Conservation (phyloP, 2,329 filamentous ascomycete genomes). For the Phaeosphaeriaceae sp. region DNA sequence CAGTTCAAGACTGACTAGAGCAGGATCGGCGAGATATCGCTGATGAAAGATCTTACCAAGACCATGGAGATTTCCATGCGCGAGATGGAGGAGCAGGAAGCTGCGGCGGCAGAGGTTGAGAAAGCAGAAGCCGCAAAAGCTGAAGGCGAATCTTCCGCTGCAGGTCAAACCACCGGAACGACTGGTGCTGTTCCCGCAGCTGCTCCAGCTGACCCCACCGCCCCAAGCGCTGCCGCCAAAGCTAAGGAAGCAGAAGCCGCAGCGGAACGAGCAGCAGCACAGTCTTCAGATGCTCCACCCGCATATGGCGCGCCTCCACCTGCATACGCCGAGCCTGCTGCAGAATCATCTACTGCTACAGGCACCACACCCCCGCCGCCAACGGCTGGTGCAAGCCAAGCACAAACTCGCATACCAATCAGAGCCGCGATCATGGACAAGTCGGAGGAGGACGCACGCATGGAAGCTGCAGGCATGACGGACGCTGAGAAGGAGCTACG, state of each 20-base stretch:
- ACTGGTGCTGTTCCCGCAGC: constrained; percentile 15
- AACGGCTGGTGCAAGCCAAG: constrained; percentile 54
- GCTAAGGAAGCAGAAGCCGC: constrained; percentile 51
- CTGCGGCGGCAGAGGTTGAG: constrained; percentile 56
- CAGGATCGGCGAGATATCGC: constrained; percentile 90
- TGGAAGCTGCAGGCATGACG: constrained; percentile 69
- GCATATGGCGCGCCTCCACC: constrained; percentile 48
- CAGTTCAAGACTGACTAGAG: constrained; percentile 10
- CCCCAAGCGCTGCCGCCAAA: constrained; percentile 48
- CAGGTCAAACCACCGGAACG: constrained; percentile 22
- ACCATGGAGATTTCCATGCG: constrained; percentile 98
- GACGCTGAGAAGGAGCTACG: constrained; percentile 78
- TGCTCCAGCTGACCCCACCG: constrained; percentile 12
- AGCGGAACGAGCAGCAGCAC: constrained; percentile 48
- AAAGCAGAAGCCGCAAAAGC: constrained; percentile 23
- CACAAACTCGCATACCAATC: constrained; percentile 69
- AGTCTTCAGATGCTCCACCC: constrained; percentile 41
- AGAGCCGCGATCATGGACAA: constrained; percentile 89
- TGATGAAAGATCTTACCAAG: constrained; percentile 97
- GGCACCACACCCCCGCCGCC: constrained; percentile 41
- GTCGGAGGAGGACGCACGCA: constrained; percentile 76
- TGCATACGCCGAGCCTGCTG: constrained; percentile 55
- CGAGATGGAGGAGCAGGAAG: constrained; percentile 74
- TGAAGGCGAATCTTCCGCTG: not conserved
- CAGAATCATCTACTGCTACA: constrained; percentile 37